Evolutionary conservation across 345 rosid species (phyloP).

Genomic region (Rhizophora apiculata): DNA sequence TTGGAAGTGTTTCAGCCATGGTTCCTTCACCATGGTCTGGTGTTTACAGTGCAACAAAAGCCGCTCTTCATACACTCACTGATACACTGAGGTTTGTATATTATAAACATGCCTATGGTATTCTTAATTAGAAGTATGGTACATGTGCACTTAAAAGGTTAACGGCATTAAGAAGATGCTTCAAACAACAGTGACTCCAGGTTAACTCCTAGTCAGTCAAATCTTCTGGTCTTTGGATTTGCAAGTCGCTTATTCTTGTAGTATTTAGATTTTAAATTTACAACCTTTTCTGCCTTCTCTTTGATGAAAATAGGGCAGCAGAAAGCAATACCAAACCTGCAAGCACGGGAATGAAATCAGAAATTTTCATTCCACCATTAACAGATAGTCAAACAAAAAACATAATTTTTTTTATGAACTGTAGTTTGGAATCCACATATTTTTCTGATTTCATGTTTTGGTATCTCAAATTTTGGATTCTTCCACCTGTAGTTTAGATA

Average conservation of each 20-base stretch:
- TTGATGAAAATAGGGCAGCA: too few relatives aligned
- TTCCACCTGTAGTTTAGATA: background rate
- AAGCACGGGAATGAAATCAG: too few relatives aligned
- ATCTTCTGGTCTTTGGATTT: too few relatives aligned
- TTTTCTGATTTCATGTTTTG: background rate
- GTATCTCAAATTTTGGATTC: background rate
- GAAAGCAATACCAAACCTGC: too few relatives aligned
- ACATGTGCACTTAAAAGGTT: background rate
- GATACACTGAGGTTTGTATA: conserved; percentile 67
- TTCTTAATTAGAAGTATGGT: background rate
- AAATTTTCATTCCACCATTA: too few relatives aligned
- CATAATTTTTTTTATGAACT: background rate
- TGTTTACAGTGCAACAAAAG: conserved; percentile 77
- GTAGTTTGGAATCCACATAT: background rate
- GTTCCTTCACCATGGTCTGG: conserved; percentile 77
- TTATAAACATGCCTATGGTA: background rate
- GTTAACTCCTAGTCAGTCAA: too few relatives aligned
- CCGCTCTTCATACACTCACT: conserved; percentile 76
- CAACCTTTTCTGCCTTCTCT: too few relatives aligned
- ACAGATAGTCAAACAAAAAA: background rate
- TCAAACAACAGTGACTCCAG: too few relatives aligned
- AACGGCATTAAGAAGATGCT: too few relatives aligned
- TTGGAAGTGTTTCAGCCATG: conserved; percentile 62
- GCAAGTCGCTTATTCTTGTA: too few relatives aligned
- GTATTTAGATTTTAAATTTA: too few relatives aligned